phyloP scores from a whole-genome alignment of 352 stramenopile species.

The Globisporangium nagaii region DNA sequence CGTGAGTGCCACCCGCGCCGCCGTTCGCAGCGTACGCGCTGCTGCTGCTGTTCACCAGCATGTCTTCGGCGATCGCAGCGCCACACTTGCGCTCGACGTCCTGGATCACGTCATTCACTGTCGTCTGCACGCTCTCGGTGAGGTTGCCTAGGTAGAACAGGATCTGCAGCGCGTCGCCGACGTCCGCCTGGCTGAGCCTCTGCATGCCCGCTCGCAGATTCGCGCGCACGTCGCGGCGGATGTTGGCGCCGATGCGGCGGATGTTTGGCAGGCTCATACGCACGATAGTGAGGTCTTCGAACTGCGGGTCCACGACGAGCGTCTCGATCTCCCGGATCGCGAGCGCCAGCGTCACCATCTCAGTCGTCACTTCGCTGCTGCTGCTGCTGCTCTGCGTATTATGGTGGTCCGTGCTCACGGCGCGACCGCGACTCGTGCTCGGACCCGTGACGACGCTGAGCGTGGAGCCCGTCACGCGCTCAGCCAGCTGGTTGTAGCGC shows the following conservation, averaged over 20 bases:
- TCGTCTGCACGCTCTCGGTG: slow-evolving; percentile 56
- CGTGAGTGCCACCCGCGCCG: slow-evolving; percentile 20
- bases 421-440: background rate
- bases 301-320: slow-evolving; percentile 42
- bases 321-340: slow-evolving; percentile 72
- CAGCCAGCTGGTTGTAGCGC: slow-evolving; percentile 71
- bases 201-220: slow-evolving; percentile 46
- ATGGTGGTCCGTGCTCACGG: slow-evolving; percentile 7
- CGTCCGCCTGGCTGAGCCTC: slow-evolving; percentile 55
- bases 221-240: slow-evolving; percentile 51
- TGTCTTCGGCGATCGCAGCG: slow-evolving; percentile 53
- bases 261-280: slow-evolving; percentile 43
- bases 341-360: slow-evolving; percentile 57
- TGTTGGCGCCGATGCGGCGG: slow-evolving; percentile 32
- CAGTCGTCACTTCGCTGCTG: slow-evolving; percentile 14
- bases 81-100: slow-evolving; percentile 68
- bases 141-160: slow-evolving; percentile 71
- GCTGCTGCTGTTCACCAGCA: slow-evolving; percentile 32
- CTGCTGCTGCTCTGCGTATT: background rate
- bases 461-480: slow-evolving; percentile 36
- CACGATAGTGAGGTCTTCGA: slow-evolving; percentile 66
- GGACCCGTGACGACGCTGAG: slow-evolving; percentile 23
- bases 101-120: slow-evolving; percentile 81
- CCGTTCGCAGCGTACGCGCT: background rate
- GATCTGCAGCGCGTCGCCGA: slow-evolving; percentile 74